Base-by-base conservation (phyloP, 2,329 filamentous ascomycete species). In the Pseudocercospora crystallina region DNA sequence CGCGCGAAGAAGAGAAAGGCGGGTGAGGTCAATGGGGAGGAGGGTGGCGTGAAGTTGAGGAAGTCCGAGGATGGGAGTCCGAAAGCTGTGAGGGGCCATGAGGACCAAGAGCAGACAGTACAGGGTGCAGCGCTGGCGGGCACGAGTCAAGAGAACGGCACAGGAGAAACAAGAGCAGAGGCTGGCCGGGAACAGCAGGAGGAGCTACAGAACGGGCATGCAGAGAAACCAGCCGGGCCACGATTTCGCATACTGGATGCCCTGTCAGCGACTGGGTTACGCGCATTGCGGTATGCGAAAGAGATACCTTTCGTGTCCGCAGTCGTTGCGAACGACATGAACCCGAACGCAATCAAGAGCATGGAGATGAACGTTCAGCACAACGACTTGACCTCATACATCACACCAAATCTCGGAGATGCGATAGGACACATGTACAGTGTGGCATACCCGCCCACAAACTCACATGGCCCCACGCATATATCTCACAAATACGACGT, bases 341-440 rank as follows among this genome's bases (percentile, higher is more conserved):
- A 90, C 1, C 58, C 58, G 2, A 65, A 64, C 26, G 69, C 69
- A 3, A 64, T 64, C 29, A 61, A 61, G 43, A 85, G 89, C 3
- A 97, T 99, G 68, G 82, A 84, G 62, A 77, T 86, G 60, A 99
- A 99, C 65, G 85, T 94, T 32, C 76, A 84, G 56, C 87, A 96
- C 72, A 99, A 97, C 68, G 78, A 80, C 11, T 77, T 96, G 2
- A 74, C 81, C 38, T 77, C 82, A 41, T 87, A 83, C 61, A 86
- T 97, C 51, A 80, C 78, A 3, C 81, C 89, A 4, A 86, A 84
- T 30, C 84, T 85, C 31, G 87, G 89, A 38, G 92, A 97, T 72
- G 94, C 94, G 1, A 82, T 94, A 40, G 84, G 83, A 3, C 89
- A 95, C 71, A 97, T 99, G 92, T 96, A 97, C 69, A 80, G 80